Percentiles rank a stretch among this genome's conserved stretches.
Evolutionary conservation across 83 land plant genomes (phyloP).

Genomic region (Diphasiastrum complanatum): DNA sequence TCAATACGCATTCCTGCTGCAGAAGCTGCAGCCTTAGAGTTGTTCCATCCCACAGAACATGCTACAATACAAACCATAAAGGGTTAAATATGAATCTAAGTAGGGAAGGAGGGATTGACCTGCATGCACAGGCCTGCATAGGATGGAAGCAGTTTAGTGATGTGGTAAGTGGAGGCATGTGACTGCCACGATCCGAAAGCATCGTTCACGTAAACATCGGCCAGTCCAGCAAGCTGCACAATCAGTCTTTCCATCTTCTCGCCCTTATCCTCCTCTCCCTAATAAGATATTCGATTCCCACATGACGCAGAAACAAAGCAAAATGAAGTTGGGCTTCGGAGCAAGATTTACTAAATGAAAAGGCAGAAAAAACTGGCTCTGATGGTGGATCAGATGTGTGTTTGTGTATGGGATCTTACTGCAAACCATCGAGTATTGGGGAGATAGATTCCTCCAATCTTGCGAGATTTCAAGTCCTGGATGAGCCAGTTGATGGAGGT

Average conservation of each 20-base stretch:
- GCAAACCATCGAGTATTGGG: slow-evolving; percentile 58
- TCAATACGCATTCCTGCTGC: not conserved
- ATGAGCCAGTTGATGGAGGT: slow-evolving; percentile 56
- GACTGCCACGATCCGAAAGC: slow-evolving; percentile 57
- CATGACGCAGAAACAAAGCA: no score
- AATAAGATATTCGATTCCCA: not conserved
- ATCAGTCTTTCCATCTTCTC: slow-evolving; percentile 38
- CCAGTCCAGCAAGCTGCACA: slow-evolving; percentile 45
- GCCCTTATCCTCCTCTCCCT: slow-evolving; percentile 57
- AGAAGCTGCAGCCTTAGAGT: no score
- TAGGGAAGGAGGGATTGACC: no score
- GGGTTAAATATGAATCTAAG: not conserved
- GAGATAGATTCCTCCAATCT: slow-evolving; percentile 50
- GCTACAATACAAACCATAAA: no score
- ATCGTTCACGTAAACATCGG: slow-evolving; percentile 54
- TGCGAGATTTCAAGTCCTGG: slow-evolving; percentile 38
- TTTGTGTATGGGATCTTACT: no score
- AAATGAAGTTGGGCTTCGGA: no score
- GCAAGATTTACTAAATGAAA: no score
- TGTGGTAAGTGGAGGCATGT: slow-evolving; percentile 43
- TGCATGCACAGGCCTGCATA: slow-evolving; percentile 52
- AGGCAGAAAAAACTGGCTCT: no score
- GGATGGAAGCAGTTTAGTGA: slow-evolving; percentile 41
- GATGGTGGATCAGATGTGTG: no score
- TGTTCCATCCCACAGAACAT: no score